Evolutionary conservation across 148 eudicot genomes (phyloP).

Genomic region (Silene uniflora): DNA sequence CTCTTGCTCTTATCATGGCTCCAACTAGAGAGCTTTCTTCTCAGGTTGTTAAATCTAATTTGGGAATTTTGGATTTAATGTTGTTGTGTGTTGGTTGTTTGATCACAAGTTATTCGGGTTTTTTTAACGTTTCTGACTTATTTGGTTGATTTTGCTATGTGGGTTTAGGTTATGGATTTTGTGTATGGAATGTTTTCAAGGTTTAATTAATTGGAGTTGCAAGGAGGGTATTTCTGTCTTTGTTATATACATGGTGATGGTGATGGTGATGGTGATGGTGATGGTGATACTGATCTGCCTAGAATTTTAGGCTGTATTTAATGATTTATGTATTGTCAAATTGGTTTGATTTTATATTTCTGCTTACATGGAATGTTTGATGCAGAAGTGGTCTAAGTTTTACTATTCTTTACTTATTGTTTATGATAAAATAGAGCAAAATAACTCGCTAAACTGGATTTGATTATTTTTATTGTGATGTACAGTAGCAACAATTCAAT

Average conservation of each 20-base stretch:
- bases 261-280: too few relatives aligned
- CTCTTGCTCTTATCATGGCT: slow-evolving; percentile 61
- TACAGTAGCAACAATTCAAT: too few relatives aligned
- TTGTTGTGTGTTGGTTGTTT: not conserved
- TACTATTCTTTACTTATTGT: too few relatives aligned
- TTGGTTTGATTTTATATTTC: not conserved
- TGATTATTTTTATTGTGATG: too few relatives aligned
- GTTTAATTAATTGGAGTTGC: not conserved
- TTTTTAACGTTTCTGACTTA: not conserved
- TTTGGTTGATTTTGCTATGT: slow-evolving; percentile 4
- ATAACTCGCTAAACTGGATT: too few relatives aligned
- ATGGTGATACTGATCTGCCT: too few relatives aligned
- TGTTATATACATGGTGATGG: too few relatives aligned
- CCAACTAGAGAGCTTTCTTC: slow-evolving; percentile 84
- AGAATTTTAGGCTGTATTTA: too few relatives aligned
- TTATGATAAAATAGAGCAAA: too few relatives aligned
- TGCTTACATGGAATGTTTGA: not conserved
- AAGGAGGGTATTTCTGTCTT: too few relatives aligned
- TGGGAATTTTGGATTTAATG: not conserved
- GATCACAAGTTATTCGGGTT: not conserved
- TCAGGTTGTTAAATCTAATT: slow-evolving; percentile 41
- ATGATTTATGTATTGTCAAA: too few relatives aligned
- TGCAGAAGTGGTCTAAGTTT: not conserved
- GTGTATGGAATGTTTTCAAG: not conserved
- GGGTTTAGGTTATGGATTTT: slow-evolving; percentile 2